phyloP scores from a whole-genome alignment of 2,329 filamentous ascomycete species.

The Exophiala spinifera region DNA sequence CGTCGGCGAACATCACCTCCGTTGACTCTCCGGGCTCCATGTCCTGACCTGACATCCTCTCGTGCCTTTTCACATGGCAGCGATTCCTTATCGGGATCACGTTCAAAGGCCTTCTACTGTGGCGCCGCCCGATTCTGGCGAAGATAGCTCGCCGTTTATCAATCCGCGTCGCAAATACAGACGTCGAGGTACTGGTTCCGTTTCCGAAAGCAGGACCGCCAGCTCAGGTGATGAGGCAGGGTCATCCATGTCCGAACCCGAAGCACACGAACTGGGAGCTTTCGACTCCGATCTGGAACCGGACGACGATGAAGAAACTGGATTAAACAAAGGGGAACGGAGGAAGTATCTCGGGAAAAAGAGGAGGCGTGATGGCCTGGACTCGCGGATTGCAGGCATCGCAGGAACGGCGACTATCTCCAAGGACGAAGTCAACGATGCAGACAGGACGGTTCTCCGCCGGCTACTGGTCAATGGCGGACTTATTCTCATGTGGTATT shows the following conservation, averaged over 20 bases:
- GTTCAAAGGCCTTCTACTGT: conserved; percentile 10
- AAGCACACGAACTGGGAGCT: conserved; percentile 57
- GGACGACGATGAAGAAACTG: conserved; percentile 86
- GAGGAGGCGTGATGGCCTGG: conserved; percentile 64
- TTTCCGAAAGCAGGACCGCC: conserved; percentile 20
- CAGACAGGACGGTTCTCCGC: conserved; percentile 69
- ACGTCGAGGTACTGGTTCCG: conserved; percentile 27
- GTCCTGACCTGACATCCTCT: not conserved
- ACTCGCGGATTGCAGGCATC: conserved; percentile 64
- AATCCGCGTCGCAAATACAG: conserved; percentile 29
- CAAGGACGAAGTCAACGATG: conserved; percentile 67
- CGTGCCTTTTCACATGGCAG: conserved; percentile 22
- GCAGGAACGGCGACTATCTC: conserved; percentile 44
- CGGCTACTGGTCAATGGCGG: conserved; percentile 69
- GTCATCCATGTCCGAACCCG: conserved; percentile 45
- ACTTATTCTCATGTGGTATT: conserved; percentile 84
- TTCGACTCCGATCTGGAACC: conserved; percentile 70
- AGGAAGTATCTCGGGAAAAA: conserved; percentile 65
- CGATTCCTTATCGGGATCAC: conserved; percentile 21
- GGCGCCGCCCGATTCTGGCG: conserved; percentile 8
- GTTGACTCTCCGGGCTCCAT: not conserved
- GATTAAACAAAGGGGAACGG: conserved; percentile 71
- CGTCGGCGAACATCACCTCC: not conserved
- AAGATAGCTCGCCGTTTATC: conserved; percentile 17
- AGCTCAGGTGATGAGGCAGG: conserved; percentile 27